Percentiles rank a stretch among this genome's conserved stretches.
Conservation (phyloP, 345 rosid species). For the Aurinia saxatilis region DNA sequence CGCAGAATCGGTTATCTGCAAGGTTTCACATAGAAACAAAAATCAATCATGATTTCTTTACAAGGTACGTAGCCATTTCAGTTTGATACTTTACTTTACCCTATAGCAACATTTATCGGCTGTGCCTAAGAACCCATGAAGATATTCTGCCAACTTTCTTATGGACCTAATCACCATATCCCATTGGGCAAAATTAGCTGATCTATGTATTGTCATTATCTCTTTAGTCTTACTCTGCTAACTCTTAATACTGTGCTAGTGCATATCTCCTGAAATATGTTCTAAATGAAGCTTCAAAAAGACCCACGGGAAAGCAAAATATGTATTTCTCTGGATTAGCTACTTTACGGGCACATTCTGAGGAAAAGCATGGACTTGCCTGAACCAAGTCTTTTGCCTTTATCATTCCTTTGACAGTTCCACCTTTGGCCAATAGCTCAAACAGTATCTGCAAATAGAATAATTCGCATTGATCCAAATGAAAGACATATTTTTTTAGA, state of each 20-base stretch:
- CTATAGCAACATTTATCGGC: too few species aligned
- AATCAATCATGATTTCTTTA: not conserved
- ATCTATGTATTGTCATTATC: not conserved
- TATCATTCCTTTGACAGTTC: conserved; percentile 80
- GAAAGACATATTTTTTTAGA: not conserved
- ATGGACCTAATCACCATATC: not conserved
- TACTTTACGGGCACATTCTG: not conserved
- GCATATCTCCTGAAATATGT: not conserved
- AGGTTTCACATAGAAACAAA: conserved; percentile 8
- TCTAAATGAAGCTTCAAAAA: not conserved
- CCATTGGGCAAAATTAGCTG: not conserved
- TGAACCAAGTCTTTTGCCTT: conserved; percentile 82
- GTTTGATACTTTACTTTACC: too few species aligned
- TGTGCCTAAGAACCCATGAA: too few species aligned
- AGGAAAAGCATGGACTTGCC: conserved; percentile 44
- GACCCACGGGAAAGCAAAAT: not conserved
- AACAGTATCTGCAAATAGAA: conserved; percentile 52
- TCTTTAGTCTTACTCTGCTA: not conserved
- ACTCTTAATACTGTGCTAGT: not conserved
- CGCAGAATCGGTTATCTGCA: conserved; percentile 66
- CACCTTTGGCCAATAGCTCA: conserved; percentile 89
- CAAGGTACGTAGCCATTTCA: not conserved
- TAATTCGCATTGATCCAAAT: not conserved
- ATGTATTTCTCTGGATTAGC: conserved; percentile 1
- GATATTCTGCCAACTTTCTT: not conserved